Evolutionary conservation across 306 rosid genomes (phyloP).

Genomic region (Casuarina equisetifolia): DNA sequence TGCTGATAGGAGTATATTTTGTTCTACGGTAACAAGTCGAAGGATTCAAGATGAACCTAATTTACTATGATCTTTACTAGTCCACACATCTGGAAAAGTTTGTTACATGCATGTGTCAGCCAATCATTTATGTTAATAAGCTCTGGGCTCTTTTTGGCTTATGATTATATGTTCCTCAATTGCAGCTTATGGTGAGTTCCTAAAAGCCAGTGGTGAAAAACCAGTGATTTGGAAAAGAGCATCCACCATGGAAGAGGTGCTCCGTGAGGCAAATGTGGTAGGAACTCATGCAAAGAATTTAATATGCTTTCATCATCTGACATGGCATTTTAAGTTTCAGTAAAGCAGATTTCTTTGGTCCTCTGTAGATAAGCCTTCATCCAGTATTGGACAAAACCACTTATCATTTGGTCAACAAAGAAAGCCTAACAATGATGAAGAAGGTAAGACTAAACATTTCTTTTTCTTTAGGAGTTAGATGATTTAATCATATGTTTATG

Average conservation of each 20-base stretch:
- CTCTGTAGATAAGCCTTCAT: constrained; percentile 90
- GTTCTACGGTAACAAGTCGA: constrained; percentile 60
- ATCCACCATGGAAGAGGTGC: constrained; percentile 89
- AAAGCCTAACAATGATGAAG: constrained; percentile 82
- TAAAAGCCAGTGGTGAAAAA: constrained; percentile 80
- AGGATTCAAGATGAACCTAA: constrained; percentile 99
- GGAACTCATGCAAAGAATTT: constrained; percentile 20
- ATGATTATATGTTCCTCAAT: constrained; percentile 19
- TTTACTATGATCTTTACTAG: constrained; percentile 93
- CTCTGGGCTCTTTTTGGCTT: constrained; percentile 23
- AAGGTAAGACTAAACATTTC: constrained; percentile 47
- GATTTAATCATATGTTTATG: background rate
- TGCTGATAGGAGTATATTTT: constrained; percentile 6
- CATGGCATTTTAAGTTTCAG: constrained; percentile 15
- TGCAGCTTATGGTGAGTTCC: constrained; percentile 87
- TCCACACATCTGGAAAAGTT: constrained; percentile 90
- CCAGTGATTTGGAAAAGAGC: constrained; percentile 99
- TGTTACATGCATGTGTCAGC: constrained; percentile 74
- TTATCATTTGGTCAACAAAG: constrained; percentile 93
- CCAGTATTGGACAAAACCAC: constrained; percentile 94
- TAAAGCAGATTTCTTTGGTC: constrained; percentile 23
- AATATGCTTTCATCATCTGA: background rate
- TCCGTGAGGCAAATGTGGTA: constrained; percentile 90
- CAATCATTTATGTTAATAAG: constrained; percentile 7
- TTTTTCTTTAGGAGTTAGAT: constrained; percentile 10